Percentiles rank a stretch among this genome's conserved stretches.
Conservation (phyloP, 2,329 filamentous ascomycete species). For the Catunica adiposa region DNA sequence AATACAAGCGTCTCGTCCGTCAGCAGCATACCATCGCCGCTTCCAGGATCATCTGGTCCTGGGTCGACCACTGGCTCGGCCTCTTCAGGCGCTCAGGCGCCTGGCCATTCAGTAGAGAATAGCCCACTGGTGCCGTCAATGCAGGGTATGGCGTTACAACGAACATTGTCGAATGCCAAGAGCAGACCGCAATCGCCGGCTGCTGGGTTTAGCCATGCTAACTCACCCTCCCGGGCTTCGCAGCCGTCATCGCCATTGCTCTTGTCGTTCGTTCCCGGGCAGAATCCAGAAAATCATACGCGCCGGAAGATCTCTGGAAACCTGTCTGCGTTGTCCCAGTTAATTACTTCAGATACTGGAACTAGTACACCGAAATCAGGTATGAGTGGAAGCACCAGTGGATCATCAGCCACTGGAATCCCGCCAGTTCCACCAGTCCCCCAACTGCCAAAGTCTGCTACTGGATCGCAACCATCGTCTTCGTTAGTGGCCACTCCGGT, state of each 20-base stretch:
- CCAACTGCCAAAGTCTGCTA: slow-evolving; percentile 21
- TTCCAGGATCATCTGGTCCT: slow-evolving; percentile 30
- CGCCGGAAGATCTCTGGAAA: slow-evolving; percentile 86
- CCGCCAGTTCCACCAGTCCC: slow-evolving; percentile 27
- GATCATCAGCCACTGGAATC: background rate
- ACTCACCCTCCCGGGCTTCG: slow-evolving; percentile 36
- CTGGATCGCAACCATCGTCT: slow-evolving; percentile 43
- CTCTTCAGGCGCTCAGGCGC: too few species aligned
- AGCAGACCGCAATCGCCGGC: slow-evolving; percentile 65
- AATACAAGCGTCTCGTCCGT: slow-evolving; percentile 28
- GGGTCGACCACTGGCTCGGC: too few species aligned
- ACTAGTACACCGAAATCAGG: slow-evolving; percentile 18
- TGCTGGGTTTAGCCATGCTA: slow-evolving; percentile 60
- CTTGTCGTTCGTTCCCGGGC: slow-evolving; percentile 85
- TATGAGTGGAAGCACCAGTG: slow-evolving; percentile 18
- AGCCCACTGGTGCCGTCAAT: slow-evolving; percentile 40
- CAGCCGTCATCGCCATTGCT: slow-evolving; percentile 70
- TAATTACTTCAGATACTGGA: slow-evolving; percentile 31
- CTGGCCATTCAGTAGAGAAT: too few species aligned
- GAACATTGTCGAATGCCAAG: slow-evolving; percentile 70
- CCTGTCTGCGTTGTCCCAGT: slow-evolving; percentile 67
- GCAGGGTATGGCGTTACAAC: slow-evolving; percentile 51
- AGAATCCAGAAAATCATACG: slow-evolving; percentile 56
- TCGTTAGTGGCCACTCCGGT: slow-evolving; percentile 38
- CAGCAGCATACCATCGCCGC: slow-evolving; percentile 23